These are phyloP conservation scores for Pythium oligandrum DNA, from an alignment of 352 stramenopile species.

Conservation along the genomic window DNA sequence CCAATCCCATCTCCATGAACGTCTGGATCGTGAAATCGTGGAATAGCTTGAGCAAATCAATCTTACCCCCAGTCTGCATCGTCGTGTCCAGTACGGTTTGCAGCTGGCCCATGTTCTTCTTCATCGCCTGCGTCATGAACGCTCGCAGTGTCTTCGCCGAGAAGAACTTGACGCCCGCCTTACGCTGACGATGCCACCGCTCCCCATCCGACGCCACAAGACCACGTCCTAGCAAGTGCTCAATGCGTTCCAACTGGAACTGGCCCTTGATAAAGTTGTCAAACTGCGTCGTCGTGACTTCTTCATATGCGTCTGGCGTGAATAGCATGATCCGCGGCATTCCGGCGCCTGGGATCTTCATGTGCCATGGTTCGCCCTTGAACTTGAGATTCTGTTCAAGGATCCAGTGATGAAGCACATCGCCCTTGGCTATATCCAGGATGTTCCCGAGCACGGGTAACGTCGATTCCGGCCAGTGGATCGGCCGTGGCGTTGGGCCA, in stretches of 20 bases:
- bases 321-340: constrained; percentile 12
- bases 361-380: too few species aligned
- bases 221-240: constrained; percentile 16
- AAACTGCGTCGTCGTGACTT: constrained; percentile 34
- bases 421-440: too few species aligned
- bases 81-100: constrained; percentile 9
- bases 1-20: constrained; percentile 55
- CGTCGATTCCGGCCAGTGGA: too few species aligned
- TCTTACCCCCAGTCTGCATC: neutral
- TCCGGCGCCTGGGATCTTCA: too few species aligned
- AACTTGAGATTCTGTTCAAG: too few species aligned
- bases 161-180: constrained; percentile 27
- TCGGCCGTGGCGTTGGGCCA: too few species aligned
- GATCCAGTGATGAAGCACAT: too few species aligned
- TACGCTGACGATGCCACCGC: constrained; percentile 28
- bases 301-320: constrained; percentile 20
- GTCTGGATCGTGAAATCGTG: constrained; percentile 50
- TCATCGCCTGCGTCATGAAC: neutral
- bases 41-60: constrained; percentile 31
- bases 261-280: constrained; percentile 29
- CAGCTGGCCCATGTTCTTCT: constrained; percentile 16
- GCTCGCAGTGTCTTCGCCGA: constrained; percentile 18
- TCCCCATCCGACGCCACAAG: constrained; percentile 26
- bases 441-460: too few species aligned
- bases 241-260: constrained; percentile 17